A percentile compares a stretch with the other conserved stretches of the same genome.
phyloP scores from a whole-genome alignment of 768 basidiomycete genomes.

The Pleurotus giganteus region DNA sequence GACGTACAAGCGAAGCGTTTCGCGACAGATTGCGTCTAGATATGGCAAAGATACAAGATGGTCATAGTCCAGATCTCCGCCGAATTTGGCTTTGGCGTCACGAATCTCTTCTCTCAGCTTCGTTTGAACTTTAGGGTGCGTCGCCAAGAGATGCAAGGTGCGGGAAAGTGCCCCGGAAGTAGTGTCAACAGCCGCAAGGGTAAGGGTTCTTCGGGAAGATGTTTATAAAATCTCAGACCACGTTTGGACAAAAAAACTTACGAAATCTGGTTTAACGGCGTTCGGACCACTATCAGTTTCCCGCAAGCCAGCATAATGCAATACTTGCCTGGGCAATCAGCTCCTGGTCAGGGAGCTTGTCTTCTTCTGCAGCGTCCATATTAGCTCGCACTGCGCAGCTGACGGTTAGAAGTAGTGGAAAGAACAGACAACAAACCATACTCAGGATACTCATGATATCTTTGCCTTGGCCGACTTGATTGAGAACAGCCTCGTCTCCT shows the following conservation, averaged over 20 bases:
- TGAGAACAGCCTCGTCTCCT: slow-evolving; percentile 23
- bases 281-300: not conserved
- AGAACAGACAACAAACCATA: slow-evolving; percentile 10
- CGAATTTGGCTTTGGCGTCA: slow-evolving; percentile 20
- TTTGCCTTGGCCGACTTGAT: slow-evolving; percentile 29
- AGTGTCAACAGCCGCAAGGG: slow-evolving; percentile 42
- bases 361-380: slow-evolving; percentile 27
- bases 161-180: slow-evolving; percentile 35
- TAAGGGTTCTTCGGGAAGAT: slow-evolving; percentile 25
- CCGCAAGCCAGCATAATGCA: not conserved
- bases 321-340: slow-evolving; percentile 32
- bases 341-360: slow-evolving; percentile 33
- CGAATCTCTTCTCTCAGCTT: slow-evolving; percentile 33
- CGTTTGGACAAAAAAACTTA: slow-evolving; percentile 2
- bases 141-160: slow-evolving; percentile 29
- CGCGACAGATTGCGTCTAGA: slow-evolving; percentile 38
- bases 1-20: slow-evolving; percentile 36
- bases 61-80: slow-evolving; percentile 32
- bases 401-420: not conserved
- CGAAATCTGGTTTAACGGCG: not conserved
- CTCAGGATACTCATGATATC: slow-evolving; percentile 36
- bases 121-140: slow-evolving; percentile 34
- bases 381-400: slow-evolving; percentile 32
- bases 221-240: not conserved
- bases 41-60: slow-evolving; percentile 33